Percentiles rank a stretch among this genome's conserved stretches.
Evolutionary conservation across 768 basidiomycete species (phyloP).

Genomic region (Collybia sordida): DNA sequence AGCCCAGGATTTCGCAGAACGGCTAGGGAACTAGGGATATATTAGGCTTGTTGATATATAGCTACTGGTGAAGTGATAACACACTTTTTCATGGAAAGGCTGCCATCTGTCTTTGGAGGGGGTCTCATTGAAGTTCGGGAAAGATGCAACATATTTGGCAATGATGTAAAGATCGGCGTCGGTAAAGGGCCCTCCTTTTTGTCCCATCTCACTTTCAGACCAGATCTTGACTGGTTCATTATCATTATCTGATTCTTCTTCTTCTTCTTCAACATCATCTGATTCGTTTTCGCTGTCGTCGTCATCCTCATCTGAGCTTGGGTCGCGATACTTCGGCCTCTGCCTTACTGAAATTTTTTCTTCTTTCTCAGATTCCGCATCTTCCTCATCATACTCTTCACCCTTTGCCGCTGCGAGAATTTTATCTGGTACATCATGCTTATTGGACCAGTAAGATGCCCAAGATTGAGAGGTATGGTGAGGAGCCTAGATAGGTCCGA

Average conservation of each 20-base stretch:
- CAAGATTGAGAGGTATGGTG: slow-evolving; percentile 65
- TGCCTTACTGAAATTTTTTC: slow-evolving; percentile 18
- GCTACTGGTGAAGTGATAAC: slow-evolving; percentile 11
- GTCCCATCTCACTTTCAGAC: slow-evolving; percentile 53
- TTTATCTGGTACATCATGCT: slow-evolving; percentile 67
- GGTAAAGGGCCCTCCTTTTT: slow-evolving; percentile 45
- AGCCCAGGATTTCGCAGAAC: slow-evolving; percentile 58
- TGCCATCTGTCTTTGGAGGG: slow-evolving; percentile 52
- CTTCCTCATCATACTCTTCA: slow-evolving; percentile 26
- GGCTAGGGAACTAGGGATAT: slow-evolving; percentile 46
- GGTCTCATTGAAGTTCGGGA: slow-evolving; percentile 43
- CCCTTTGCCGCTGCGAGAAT: slow-evolving; percentile 47
- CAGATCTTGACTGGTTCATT: slow-evolving; percentile 27
- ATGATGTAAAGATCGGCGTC: slow-evolving; percentile 63
- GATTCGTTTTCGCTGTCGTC: slow-evolving; percentile 21
- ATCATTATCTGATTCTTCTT: slow-evolving; percentile 31
- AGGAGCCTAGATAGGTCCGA: slow-evolving; percentile 45
- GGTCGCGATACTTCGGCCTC: slow-evolving; percentile 32
- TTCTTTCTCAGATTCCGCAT: slow-evolving; percentile 21
- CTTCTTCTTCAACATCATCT: slow-evolving; percentile 24
- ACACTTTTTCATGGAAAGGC: slow-evolving; percentile 50
- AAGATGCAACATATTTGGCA: slow-evolving; percentile 57
- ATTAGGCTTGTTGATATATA: slow-evolving; percentile 4
- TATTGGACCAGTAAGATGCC: slow-evolving; percentile 65
- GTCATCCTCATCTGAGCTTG: slow-evolving; percentile 30